These are phyloP conservation scores for Pleurotus ostreatus DNA, from an alignment of 768 basidiomycete genomes.

Conservation along the genomic window DNA sequence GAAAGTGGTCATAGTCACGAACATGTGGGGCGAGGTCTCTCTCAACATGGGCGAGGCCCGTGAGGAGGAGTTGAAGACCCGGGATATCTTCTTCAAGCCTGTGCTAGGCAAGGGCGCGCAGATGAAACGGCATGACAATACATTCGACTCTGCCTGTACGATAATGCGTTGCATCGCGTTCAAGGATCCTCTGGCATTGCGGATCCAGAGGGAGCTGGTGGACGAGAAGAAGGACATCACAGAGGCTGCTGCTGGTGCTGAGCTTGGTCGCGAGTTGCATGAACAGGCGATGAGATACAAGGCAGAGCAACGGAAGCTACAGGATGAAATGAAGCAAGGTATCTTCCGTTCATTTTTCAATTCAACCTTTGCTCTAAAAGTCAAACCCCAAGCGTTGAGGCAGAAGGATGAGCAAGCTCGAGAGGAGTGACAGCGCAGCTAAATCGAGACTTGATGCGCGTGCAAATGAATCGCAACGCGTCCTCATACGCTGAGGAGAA, in stretches of 20 bases:
- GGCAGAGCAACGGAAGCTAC: constrained; percentile 45
- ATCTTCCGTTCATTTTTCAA: background rate
- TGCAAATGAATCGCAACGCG: constrained; percentile 23
- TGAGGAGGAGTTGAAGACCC: constrained; percentile 29
- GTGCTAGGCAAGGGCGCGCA: constrained; percentile 37
- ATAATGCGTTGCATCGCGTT: constrained; percentile 40
- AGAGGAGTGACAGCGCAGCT: constrained; percentile 30
- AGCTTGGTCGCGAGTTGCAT: constrained; percentile 45
- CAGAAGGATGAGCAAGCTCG: constrained; percentile 32
- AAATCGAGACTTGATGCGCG: constrained; percentile 27
- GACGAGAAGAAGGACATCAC: constrained; percentile 42
- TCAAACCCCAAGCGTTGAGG: constrained; percentile 14
- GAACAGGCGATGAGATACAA: constrained; percentile 42
- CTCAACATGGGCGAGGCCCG: constrained; percentile 30
- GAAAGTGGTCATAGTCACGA: constrained; percentile 47
- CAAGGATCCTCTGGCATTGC: constrained; percentile 37
- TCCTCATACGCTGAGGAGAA: constrained; percentile 28
- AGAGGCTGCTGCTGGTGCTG: constrained; percentile 50
- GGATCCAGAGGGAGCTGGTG: constrained; percentile 55
- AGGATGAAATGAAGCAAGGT: constrained; percentile 38
- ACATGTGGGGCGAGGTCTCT: constrained; percentile 39
- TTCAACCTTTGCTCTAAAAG: background rate
- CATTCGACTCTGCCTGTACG: constrained; percentile 32
- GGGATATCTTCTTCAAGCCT: constrained; percentile 40
- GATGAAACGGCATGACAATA: constrained; percentile 31